A percentile compares a stretch with the other conserved stretches of the same genome.
phyloP scores from a whole-genome alignment of 129 eudicot species.

The Mikania micrantha region DNA sequence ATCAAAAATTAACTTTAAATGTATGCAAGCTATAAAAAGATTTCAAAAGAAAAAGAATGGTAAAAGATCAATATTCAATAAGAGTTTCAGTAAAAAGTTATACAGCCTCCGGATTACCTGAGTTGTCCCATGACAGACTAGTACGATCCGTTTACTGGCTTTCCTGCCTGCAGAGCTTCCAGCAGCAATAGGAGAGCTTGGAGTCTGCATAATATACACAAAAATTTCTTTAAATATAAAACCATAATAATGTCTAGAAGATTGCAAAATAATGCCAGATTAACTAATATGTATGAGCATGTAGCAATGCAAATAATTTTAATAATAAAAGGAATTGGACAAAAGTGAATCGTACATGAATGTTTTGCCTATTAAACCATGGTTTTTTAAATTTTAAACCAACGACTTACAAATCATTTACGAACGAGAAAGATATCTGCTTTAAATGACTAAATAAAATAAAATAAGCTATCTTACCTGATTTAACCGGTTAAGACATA shows the following conservation, averaged over 20 bases:
- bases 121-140: conserved; percentile 71
- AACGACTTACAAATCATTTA: conserved; percentile 2
- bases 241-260: background rate
- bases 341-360: background rate
- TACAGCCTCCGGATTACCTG: conserved; percentile 36
- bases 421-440: background rate
- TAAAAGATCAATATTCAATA: background rate
- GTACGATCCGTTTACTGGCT: conserved; percentile 60
- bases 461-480: conserved; percentile 47
- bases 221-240: background rate
- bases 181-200: conserved; percentile 72
- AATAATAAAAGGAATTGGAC: background rate
- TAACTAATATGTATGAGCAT: conserved; percentile 5
- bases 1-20: background rate
- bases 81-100: background rate
- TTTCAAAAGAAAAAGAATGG: background rate
- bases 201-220: conserved; percentile 52
- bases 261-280: conserved; percentile 1
- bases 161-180: conserved; percentile 89
- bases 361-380: conserved; percentile 1
- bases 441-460: background rate
- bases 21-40: background rate
- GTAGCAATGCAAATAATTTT: background rate
- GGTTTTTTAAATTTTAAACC: background rate
- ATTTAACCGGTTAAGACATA: conserved; percentile 78